Percentiles rank a stretch among this genome's conserved stretches.
phyloP scores from a whole-genome alignment of 2,329 filamentous ascomycete genomes.

The Diaporthe caulivora region DNA sequence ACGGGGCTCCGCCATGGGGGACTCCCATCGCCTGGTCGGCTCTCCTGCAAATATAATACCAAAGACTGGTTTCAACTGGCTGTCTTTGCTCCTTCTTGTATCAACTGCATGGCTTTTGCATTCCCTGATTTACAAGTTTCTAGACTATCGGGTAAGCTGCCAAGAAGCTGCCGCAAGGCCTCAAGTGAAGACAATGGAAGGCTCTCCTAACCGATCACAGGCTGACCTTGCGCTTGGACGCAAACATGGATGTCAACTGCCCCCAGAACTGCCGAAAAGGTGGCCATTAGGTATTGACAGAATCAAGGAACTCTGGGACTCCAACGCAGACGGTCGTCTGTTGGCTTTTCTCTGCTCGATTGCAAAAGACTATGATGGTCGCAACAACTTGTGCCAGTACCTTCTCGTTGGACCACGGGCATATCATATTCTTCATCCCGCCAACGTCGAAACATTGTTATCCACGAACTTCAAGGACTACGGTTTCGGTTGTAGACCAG shows the following conservation, averaged over 20 bases:
- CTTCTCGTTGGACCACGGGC: slow-evolving; percentile 9
- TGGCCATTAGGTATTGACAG: slow-evolving; percentile 2
- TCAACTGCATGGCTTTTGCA: too few relatives aligned
- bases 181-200: too few relatives aligned
- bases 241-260: not conserved
- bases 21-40: too few relatives aligned
- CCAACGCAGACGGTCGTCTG: not conserved
- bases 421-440: slow-evolving; percentile 6
- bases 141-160: not conserved
- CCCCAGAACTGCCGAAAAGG: not conserved
- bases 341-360: not conserved
- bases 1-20: too few relatives aligned
- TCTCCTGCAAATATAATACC: too few relatives aligned
- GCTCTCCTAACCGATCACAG: not conserved
- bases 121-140: not conserved
- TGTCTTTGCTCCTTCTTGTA: too few relatives aligned
- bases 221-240: not conserved
- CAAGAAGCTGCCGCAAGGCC: too few relatives aligned
- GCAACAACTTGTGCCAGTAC: not conserved
- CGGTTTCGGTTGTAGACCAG: not conserved
- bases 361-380: not conserved
- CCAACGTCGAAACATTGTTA: slow-evolving; percentile 13
- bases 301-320: slow-evolving; percentile 1
- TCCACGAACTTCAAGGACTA: slow-evolving; percentile 17
- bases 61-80: too few relatives aligned